A percentile compares a stretch with the other conserved stretches of the same genome.
Conservation (phyloP, 257 asterid species). For the Scutellaria baicalensis region DNA sequence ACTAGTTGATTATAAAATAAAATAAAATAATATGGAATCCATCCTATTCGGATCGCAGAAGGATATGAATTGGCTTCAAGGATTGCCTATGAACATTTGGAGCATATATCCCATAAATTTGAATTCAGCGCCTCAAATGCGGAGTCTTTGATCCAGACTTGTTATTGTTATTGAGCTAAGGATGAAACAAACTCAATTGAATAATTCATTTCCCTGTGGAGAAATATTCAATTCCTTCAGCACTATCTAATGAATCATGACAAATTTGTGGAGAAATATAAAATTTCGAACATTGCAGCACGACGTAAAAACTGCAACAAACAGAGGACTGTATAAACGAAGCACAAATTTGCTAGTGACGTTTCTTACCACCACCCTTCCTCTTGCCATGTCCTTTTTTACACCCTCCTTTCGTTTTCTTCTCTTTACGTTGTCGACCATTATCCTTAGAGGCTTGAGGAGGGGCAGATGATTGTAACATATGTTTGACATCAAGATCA, state of each 20-base stretch:
- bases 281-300: too few relatives aligned
- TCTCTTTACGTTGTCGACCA: conserved; percentile 33
- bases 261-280: too few relatives aligned
- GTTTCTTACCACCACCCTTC: conserved; percentile 51
- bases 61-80: conserved; percentile 95
- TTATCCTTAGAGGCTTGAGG: too few relatives aligned
- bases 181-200: too few relatives aligned
- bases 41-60: conserved; percentile 92
- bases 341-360: conserved; percentile 19
- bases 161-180: conserved; percentile 1
- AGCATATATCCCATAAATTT: conserved; percentile 57
- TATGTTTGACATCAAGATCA: conserved; percentile 65
- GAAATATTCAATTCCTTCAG: too few relatives aligned
- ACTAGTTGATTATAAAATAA: too few relatives aligned
- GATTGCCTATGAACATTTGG: conserved; percentile 85
- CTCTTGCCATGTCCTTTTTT: conserved; percentile 48
- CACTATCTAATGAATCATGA: too few relatives aligned
- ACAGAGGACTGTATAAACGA: too few relatives aligned
- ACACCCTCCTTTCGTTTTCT: conserved; percentile 50
- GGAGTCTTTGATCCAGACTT: conserved; percentile 79
- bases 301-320: too few relatives aligned
- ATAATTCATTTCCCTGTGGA: too few relatives aligned
- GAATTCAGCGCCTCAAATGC: conserved; percentile 42
- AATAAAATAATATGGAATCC: conserved; percentile 95
- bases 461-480: too few relatives aligned